Evolutionary conservation across 2,329 filamentous ascomycete species (phyloP).

Genomic region (Epichloe elymi): DNA sequence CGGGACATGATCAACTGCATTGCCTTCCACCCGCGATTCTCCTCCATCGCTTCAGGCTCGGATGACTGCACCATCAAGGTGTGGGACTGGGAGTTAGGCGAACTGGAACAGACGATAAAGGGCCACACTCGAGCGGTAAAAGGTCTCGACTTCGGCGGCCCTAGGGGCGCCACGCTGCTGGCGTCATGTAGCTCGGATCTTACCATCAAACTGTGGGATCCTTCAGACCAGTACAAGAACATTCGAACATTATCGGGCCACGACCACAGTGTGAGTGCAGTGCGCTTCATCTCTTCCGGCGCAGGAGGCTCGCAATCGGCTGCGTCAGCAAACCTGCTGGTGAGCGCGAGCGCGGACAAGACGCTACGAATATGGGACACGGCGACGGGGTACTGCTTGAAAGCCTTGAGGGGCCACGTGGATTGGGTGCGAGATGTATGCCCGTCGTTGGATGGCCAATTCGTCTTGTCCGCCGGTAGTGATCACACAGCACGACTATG

Average conservation of each 20-base stretch:
- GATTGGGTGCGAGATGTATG: constrained; percentile 81
- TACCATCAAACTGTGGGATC: constrained; percentile 93
- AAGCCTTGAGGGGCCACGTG: constrained; percentile 67
- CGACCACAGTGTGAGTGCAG: constrained; percentile 77
- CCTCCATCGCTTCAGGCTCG: constrained; percentile 76
- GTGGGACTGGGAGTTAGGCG: constrained; percentile 92
- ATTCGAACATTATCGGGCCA: constrained; percentile 84
- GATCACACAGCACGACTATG: constrained; percentile 73
- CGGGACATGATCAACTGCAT: constrained; percentile 71
- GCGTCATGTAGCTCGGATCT: constrained; percentile 62
- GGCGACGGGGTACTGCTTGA: constrained; percentile 79
- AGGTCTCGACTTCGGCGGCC: constrained; percentile 83
- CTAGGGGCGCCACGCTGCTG: constrained; percentile 57
- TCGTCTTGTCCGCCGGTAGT: constrained; percentile 65
- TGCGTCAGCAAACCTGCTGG: constrained; percentile 62
- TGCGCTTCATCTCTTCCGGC: constrained; percentile 75
- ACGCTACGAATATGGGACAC: constrained; percentile 83
- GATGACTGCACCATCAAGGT: constrained; percentile 93
- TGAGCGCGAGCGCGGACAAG: constrained; percentile 73
- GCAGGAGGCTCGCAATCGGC: constrained; percentile 66
- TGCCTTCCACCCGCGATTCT: constrained; percentile 86
- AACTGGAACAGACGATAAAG: constrained; percentile 81
- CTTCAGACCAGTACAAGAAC: constrained; percentile 82
- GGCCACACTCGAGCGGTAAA: constrained; percentile 76
- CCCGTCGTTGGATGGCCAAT: constrained; percentile 73